Evolutionary conservation across 2,329 filamentous ascomycete species (phyloP), one percentile per base, ranked within the genome.

Genomic region (Hypoxylon sp.): DNA sequence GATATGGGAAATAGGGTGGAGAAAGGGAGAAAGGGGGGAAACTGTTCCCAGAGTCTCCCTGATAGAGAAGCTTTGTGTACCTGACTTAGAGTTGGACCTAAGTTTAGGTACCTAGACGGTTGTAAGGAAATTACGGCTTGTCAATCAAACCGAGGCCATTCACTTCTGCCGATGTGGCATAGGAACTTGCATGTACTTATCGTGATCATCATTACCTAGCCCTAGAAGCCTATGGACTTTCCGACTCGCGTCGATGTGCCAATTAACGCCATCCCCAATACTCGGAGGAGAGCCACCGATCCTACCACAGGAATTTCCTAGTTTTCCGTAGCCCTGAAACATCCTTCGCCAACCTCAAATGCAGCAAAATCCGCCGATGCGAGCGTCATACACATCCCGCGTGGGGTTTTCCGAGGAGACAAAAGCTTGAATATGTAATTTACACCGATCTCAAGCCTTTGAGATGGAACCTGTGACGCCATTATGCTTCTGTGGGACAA

Each of bases 261-360:
- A 45, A 26, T 16, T 30, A 52, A 60, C 53, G 40, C 61, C 61
- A 24, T 42, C 36, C 36, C 20, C 36, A 40, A 30, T 55, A 53
- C 18, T 44, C 24, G 24, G 16, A 12, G 65, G 40, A 53, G n/a
- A 61, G 22, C 52, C 55, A 64, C 58, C 52, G 14, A 20, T 51
- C 55, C 56, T 40, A 4, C 32, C 30, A 45, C 55, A n/a, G 18
- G 59, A 44, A 8, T n/a, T 53, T 40, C 49, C 51, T 18, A 24
- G 9, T 64, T 61, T 62, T 55, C 57, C 57, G 38, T 56, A 52
- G 36, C 68, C 60, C 38, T 69, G 67, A 55, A 69, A 60, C 64
- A 45, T 48, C 61, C 45, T 63, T 51, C 46, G 44, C 42, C 58
- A 56, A 30, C 57, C 60, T 46, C 56, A 18, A 56, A 61, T 58